Conservation (phyloP, 306 rosid species). For the Ormosia semicastrata region DNA sequence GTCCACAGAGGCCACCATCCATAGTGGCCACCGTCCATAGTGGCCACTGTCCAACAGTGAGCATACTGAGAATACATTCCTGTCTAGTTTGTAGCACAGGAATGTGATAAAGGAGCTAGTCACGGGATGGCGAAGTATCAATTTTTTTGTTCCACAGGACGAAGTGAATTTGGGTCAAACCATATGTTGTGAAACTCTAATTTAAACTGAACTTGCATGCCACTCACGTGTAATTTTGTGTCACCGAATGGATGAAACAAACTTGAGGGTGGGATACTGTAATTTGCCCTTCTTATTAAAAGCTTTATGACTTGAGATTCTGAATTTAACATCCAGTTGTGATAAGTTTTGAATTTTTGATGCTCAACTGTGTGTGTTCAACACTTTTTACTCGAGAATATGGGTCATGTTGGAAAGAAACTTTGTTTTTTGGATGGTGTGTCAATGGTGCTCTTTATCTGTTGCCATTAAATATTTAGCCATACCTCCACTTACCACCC, state of each 20-base stretch:
- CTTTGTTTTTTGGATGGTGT: neutral
- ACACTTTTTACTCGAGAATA: neutral
- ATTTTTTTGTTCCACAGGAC: neutral
- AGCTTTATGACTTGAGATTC: neutral
- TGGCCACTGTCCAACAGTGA: too few species aligned
- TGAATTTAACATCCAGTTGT: neutral
- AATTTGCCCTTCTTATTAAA: neutral
- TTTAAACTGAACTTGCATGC: neutral
- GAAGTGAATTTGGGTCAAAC: conserved; percentile 4
- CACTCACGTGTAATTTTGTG: neutral
- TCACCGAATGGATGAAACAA: neutral
- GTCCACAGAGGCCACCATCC: too few species aligned
- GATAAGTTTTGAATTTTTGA: neutral
- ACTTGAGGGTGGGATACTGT: neutral
- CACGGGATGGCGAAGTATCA: neutral
- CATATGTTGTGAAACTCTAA: neutral
- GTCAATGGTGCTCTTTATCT: neutral
- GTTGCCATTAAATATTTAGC: neutral
- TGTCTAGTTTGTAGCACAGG: conserved; percentile 5
- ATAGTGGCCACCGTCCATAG: too few species aligned
- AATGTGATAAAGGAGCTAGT: neutral
- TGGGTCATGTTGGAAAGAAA: neutral
- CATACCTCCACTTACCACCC: neutral
- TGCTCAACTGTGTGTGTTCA: neutral
- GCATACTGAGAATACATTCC: conserved; percentile 1